A percentile compares a stretch with the other conserved stretches of the same genome.
phyloP scores from a whole-genome alignment of 257 asterid species.

The Penstemon eatonii region DNA sequence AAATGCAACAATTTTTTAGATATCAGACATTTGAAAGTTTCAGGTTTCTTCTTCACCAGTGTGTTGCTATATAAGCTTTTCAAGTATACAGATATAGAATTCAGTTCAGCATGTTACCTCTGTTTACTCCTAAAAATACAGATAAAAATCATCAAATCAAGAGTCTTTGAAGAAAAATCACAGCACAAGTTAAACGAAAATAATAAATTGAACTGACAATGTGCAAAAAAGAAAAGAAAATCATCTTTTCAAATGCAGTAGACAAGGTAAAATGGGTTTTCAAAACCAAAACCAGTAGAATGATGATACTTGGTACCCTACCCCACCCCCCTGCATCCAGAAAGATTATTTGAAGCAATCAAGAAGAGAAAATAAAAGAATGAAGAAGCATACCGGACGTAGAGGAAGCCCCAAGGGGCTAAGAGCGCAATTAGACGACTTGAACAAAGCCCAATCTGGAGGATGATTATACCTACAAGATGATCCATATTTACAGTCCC shows the following conservation, averaged over 20 bases:
- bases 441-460: conserved; percentile 52
- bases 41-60: not conserved
- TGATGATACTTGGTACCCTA: not conserved
- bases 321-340: not conserved
- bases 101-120: no score
- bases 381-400: conserved; percentile 64
- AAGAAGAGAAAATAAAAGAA: conserved; percentile 2
- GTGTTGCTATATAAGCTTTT: no score
- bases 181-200: no score
- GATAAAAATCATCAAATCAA: no score
- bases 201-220: no score
- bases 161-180: not conserved
- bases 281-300: not conserved
- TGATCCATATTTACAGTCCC: conserved; percentile 82
- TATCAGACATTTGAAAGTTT: not conserved
- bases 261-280: not conserved
- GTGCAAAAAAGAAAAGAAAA: not conserved
- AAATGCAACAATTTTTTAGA: not conserved
- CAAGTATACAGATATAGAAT: no score
- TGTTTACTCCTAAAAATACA: no score
- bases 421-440: conserved; percentile 44
- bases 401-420: conserved; percentile 85
- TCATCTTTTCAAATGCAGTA: not conserved
- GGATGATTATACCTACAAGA: conserved; percentile 88
- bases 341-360: not conserved